Evolutionary conservation across 1,139 yeast species (phyloP), one percentile per base, ranked within the genome.

Genomic region (Wickerhamiella infanticola): DNA sequence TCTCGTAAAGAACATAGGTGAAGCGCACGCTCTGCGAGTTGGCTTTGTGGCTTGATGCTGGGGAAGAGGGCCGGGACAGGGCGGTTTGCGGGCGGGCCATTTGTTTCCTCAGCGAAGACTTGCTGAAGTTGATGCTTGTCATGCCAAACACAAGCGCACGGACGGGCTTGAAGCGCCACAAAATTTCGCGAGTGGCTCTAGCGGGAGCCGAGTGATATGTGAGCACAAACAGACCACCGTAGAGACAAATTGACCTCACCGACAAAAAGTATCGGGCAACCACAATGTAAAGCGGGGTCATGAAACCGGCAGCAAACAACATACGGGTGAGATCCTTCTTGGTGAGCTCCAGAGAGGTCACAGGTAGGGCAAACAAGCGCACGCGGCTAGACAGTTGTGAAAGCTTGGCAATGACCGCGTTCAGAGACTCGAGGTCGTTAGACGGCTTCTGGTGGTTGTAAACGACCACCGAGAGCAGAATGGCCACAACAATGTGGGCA

Each of bases 1-100:
- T 90, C 63, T 90, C 98, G 63, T 79, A 86, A n/a, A 90, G 70
- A 3, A 85, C 95, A 62, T 84, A 90, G 5, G 96, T 85, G 61
- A 88, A 90, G 68, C 39, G 40, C 25, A 44, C 47, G 27, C 43
- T 35, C 37, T 35, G 36, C 18, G 26, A 23, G 33, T 29, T 40
- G 31, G 40, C 18, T 8, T 36, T 24, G 33, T 18, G 24, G 25
- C 39, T 4, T 5, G 37, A 18, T 18, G 36, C 46, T 3, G 43
- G 43, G 23, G 33, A 37, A 5, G 18, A 7, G 27, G 25, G 35
- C n/a, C 38, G 38, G 5, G 41, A 31, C 2, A 9, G 6, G 1
- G 39, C 37, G 35, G 18, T 31, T 5, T 4, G 5, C 2, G n/a
- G 24, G 24, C 11, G 40, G 3, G n/a, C 37, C 8, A 7, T 11